These are phyloP conservation scores for Fragaria vesca DNA, from an alignment of 306 rosid genomes.

Conservation along the genomic window DNA sequence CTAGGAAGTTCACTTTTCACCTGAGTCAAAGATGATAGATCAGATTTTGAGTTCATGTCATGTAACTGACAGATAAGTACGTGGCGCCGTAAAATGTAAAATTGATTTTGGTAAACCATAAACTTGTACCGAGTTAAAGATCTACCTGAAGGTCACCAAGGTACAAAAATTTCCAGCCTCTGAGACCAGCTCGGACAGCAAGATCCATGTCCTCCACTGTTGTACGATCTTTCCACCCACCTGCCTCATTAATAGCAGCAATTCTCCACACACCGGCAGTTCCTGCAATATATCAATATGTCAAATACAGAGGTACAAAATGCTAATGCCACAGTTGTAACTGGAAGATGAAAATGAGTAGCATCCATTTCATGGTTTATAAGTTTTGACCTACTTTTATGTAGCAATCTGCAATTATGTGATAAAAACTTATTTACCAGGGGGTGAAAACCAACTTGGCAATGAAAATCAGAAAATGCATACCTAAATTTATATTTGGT, in stretches of 20 bases:
- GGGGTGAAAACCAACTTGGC: background rate
- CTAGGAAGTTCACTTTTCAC: slow-evolving; percentile 99
- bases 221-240: slow-evolving; percentile 99
- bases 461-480: background rate
- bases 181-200: slow-evolving; percentile 94
- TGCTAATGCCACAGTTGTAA: background rate
- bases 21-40: slow-evolving; percentile 26
- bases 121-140: background rate
- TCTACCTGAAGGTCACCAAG: slow-evolving; percentile 95
- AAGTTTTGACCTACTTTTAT: background rate
- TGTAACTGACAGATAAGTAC: background rate
- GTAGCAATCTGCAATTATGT: background rate
- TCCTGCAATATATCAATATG: slow-evolving; percentile 44
- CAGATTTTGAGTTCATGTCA: slow-evolving; percentile 2
- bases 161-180: slow-evolving; percentile 97
- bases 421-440: background rate
- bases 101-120: background rate
- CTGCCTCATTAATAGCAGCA: slow-evolving; percentile 96
- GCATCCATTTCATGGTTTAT: background rate
- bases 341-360: background rate
- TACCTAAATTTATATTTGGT: background rate
- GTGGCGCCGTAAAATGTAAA: background rate
- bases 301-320: background rate
- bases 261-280: slow-evolving; percentile 99
- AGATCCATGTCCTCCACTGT: slow-evolving; percentile 99